These are phyloP conservation scores for Heterobasidion parviporum DNA, from an alignment of 1,284 basidiomycete species.

Conservation along the genomic window DNA sequence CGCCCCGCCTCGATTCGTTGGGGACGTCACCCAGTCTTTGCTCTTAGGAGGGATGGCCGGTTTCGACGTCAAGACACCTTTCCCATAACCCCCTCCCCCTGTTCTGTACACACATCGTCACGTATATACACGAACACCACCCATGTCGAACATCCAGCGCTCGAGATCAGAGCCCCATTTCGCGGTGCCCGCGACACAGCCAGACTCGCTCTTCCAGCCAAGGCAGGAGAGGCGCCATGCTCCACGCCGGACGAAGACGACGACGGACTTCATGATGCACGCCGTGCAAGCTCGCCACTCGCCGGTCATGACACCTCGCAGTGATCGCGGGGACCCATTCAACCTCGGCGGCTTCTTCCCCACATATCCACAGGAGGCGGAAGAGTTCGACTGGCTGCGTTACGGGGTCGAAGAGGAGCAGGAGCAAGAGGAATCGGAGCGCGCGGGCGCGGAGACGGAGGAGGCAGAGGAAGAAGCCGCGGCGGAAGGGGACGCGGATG, in stretches of 20 bases:
- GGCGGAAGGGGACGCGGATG: slow-evolving; percentile 17
- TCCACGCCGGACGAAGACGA: slow-evolving; percentile 12
- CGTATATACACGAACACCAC: background rate
- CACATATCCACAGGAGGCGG: slow-evolving; percentile 19
- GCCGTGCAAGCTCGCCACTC: background rate
- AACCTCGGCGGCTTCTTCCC: slow-evolving; percentile 44
- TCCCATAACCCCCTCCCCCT: too few species aligned
- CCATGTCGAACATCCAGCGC: slow-evolving; percentile 18
- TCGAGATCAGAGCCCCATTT: slow-evolving; percentile 29
- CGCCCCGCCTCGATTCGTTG: background rate
- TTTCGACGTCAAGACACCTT: too few species aligned
- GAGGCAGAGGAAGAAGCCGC: slow-evolving; percentile 7
- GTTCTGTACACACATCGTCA: background rate
- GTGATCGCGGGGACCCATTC: slow-evolving; percentile 35
- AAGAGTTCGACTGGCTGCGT: slow-evolving; percentile 35
- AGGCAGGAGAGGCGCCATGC: slow-evolving; percentile 6
- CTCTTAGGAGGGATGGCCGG: too few species aligned
- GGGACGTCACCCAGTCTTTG: background rate
- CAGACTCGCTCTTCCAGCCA: slow-evolving; percentile 2
- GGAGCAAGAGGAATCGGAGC: background rate
- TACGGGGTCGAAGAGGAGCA: slow-evolving; percentile 16
- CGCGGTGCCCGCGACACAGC: slow-evolving; percentile 8
- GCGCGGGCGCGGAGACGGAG: background rate
- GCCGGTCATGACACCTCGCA: slow-evolving; percentile 3
- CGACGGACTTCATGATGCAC: slow-evolving; percentile 9